Conservation (phyloP, 441 rosid genomes). For the Adansonia madagascariensis region DNA sequence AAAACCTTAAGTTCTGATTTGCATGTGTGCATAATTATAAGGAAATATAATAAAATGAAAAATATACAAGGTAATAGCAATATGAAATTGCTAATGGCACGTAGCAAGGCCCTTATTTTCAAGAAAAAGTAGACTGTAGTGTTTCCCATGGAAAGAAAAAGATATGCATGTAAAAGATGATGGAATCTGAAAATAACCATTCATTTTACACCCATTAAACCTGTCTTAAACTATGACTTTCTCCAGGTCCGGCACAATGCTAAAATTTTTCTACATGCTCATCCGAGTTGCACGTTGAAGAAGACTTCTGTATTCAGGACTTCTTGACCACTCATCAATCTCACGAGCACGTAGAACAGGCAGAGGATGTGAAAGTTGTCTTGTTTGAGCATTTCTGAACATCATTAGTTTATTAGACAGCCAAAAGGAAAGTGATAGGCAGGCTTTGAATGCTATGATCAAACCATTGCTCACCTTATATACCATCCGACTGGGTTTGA, state of each 20-base stretch:
- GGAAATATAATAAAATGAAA: not conserved
- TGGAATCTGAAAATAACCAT: slow-evolving; percentile 3
- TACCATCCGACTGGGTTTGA: slow-evolving; percentile 92
- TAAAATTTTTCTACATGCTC: slow-evolving; percentile 42
- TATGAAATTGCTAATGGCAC: not conserved
- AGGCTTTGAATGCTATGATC: slow-evolving; percentile 9
- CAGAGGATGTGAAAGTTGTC: slow-evolving; percentile 89
- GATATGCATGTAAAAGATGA: not conserved
- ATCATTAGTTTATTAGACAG: slow-evolving; percentile 33
- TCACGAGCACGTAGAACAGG: slow-evolving; percentile 99
- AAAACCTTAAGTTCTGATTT: not conserved
- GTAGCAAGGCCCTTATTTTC: not conserved
- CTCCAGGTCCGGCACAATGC: slow-evolving; percentile 30
- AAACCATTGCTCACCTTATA: slow-evolving; percentile 61
- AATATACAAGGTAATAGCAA: slow-evolving; percentile 7
- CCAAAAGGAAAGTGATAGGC: slow-evolving; percentile 19
- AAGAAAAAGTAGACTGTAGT: not conserved
- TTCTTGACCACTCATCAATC: slow-evolving; percentile 93
- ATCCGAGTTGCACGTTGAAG: slow-evolving; percentile 59
- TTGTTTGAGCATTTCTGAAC: slow-evolving; percentile 91
- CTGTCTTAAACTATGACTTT: slow-evolving; percentile 16
- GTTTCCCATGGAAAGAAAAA: not conserved
- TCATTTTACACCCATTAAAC: slow-evolving; percentile 19
- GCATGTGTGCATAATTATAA: not conserved
- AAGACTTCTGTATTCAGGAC: slow-evolving; percentile 65